phyloP scores from a whole-genome alignment of 108 stramenopile species.

The Cyclotella cryptica region DNA sequence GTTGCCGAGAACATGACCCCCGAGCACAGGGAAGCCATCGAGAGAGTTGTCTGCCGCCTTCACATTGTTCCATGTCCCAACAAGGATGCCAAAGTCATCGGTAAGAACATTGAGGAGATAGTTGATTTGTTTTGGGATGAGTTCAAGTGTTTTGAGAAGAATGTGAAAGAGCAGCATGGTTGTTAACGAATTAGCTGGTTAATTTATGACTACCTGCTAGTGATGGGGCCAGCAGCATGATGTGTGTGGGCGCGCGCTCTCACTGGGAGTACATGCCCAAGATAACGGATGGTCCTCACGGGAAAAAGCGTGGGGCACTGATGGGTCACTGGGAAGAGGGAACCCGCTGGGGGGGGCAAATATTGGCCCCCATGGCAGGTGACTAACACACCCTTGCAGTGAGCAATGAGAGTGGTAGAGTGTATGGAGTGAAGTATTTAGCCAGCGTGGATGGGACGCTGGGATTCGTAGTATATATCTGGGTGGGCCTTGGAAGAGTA shows the following conservation, averaged over 20 bases:
- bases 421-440: no score
- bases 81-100: not conserved
- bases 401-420: not conserved
- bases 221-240: no score
- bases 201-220: no score
- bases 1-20: not conserved
- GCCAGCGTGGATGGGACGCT: not conserved
- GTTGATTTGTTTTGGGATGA: slow-evolving; percentile 5
- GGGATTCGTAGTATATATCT: not conserved
- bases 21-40: not conserved
- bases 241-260: no score
- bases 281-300: no score
- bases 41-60: not conserved
- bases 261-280: no score
- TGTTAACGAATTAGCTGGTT: no score
- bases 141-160: not conserved
- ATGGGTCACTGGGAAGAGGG: no score
- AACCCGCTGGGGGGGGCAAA: no score
- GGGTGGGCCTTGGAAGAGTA: slow-evolving; percentile 12
- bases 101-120: not conserved
- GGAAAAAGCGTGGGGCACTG: no score
- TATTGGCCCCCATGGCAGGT: not conserved
- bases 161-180: no score
- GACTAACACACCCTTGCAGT: slow-evolving; percentile 8
- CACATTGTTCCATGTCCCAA: not conserved